Conservation (phyloP, 129 eudicot species). For the Logfia minima region DNA sequence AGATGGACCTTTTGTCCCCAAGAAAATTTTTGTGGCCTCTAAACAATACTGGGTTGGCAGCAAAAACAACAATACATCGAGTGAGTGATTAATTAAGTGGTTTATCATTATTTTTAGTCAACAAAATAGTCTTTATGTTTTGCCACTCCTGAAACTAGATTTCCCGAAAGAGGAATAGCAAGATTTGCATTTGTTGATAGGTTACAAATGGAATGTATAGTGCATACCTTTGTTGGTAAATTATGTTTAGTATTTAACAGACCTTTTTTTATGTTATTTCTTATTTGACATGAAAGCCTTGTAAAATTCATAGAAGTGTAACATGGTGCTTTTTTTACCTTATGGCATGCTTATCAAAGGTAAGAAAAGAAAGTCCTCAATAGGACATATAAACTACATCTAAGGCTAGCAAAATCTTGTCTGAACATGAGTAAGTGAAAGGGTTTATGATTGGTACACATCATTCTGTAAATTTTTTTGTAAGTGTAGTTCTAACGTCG, state of each 20-base stretch:
- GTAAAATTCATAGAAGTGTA: constrained; percentile 8
- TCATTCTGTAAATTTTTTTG: too few species aligned
- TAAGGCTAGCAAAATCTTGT: too few species aligned
- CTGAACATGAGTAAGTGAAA: too few species aligned
- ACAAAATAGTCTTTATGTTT: constrained; percentile 24
- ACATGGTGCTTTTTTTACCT: not conserved
- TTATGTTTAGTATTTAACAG: constrained; percentile 20
- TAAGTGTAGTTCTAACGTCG: too few species aligned
- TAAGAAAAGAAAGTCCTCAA: not conserved
- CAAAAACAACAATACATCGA: constrained; percentile 49
- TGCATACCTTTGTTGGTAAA: constrained; percentile 27
- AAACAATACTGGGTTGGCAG: constrained; percentile 81
- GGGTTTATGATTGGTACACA: too few species aligned
- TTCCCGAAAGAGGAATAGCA: constrained; percentile 12
- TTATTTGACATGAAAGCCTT: not conserved
- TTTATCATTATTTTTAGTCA: constrained; percentile 9
- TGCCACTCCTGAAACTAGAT: constrained; percentile 20
- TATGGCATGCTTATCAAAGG: not conserved
- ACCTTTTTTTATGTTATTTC: not conserved
- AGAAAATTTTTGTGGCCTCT: constrained; percentile 65
- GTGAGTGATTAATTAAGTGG: constrained; percentile 36
- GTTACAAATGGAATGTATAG: constrained; percentile 20
- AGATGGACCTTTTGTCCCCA: constrained; percentile 87
- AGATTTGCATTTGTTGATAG: constrained; percentile 29
- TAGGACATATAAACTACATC: too few species aligned